Percentiles rank a stretch among this genome's conserved stretches.
These are phyloP conservation scores for Lipomyces orientalis DNA, from an alignment of 805 yeast genomes.

Conservation along the genomic window DNA sequence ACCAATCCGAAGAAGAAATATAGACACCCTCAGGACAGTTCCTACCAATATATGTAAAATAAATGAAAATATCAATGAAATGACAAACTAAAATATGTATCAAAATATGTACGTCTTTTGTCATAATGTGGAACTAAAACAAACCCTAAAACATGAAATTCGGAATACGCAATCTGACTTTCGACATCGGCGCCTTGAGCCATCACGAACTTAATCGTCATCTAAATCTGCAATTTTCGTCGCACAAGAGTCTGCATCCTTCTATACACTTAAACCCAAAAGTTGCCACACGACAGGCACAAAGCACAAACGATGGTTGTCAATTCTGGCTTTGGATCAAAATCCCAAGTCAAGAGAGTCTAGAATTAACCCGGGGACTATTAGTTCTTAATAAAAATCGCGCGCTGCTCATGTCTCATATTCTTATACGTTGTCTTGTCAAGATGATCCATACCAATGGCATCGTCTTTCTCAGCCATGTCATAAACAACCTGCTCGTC, in stretches of 20 bases:
- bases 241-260: neutral
- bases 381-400: slow-evolving; percentile 59
- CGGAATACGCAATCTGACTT: neutral
- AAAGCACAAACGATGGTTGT: neutral
- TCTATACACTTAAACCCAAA: neutral
- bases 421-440: slow-evolving; percentile 71
- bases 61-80: neutral
- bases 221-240: neutral
- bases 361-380: neutral
- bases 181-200: neutral
- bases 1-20: neutral
- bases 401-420: slow-evolving; percentile 56
- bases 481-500: slow-evolving; percentile 61
- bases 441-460: slow-evolving; percentile 84
- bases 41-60: neutral
- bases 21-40: neutral
- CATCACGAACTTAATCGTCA: neutral
- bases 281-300: neutral
- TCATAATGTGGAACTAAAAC: neutral
- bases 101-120: slow-evolving; percentile 2
- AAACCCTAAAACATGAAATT: neutral
- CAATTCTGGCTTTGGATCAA: slow-evolving; percentile 53
- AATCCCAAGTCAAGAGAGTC: slow-evolving; percentile 42
- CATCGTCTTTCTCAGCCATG: slow-evolving; percentile 56
- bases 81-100: slow-evolving; percentile 1